Percentiles rank a stretch among this genome's conserved stretches.
These are phyloP conservation scores for Teunomyces tritomae DNA, from an alignment of 805 yeast genomes.

Conservation along the genomic window DNA sequence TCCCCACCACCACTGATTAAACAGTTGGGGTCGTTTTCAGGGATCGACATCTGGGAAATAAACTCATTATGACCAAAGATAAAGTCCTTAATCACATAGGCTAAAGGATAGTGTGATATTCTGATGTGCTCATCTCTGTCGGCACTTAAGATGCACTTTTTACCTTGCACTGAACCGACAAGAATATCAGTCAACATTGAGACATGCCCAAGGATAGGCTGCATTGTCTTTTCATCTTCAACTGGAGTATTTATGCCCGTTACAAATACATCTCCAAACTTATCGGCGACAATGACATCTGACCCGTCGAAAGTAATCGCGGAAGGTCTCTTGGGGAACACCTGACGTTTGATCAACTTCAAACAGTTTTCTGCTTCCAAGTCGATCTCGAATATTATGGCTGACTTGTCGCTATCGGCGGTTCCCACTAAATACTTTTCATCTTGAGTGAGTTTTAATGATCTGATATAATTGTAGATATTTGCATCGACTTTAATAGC, in stretches of 20 bases:
- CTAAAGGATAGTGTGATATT: slow-evolving; percentile 73
- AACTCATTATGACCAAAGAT: slow-evolving; percentile 86
- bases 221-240: slow-evolving; percentile 39
- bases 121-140: slow-evolving; percentile 97
- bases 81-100: slow-evolving; percentile 77
- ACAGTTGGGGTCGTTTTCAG: slow-evolving; percentile 47
- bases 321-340: slow-evolving; percentile 90
- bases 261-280: slow-evolving; percentile 91
- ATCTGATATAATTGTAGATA: slow-evolving; percentile 64
- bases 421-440: slow-evolving; percentile 56
- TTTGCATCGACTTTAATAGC: slow-evolving; percentile 44
- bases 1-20: slow-evolving; percentile 94
- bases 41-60: slow-evolving; percentile 62
- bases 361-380: slow-evolving; percentile 42
- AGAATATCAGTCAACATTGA: slow-evolving; percentile 87
- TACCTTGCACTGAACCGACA: slow-evolving; percentile 38
- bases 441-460: slow-evolving; percentile 54
- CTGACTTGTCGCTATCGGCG: slow-evolving; percentile 83
- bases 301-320: slow-evolving; percentile 63
- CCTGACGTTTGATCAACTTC: slow-evolving; percentile 61
- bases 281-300: slow-evolving; percentile 75
- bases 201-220: slow-evolving; percentile 90
- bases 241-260: slow-evolving; percentile 44
- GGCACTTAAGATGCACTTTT: slow-evolving; percentile 64
- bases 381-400: slow-evolving; percentile 54